phyloP scores from a whole-genome alignment of 2,329 filamentous ascomycete species.

The Myotisia sp. region DNA sequence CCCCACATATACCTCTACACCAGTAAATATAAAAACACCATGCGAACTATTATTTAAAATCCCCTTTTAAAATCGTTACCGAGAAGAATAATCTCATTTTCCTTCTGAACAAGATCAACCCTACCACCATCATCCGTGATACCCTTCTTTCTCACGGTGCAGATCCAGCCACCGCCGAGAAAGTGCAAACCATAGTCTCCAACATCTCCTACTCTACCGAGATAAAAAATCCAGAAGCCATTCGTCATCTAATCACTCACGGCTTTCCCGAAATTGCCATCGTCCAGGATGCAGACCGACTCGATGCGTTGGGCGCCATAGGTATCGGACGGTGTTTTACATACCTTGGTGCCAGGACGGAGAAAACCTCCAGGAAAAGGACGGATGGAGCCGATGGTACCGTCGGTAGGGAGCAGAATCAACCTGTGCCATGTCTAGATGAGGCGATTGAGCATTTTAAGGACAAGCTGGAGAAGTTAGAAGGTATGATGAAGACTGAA shows the following conservation, averaged over 20 bases:
- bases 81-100: no score
- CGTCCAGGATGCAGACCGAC: conserved; percentile 80
- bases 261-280: conserved; percentile 60
- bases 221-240: conserved; percentile 46
- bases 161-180: conserved; percentile 42
- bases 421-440: conserved; percentile 37
- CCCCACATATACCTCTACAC: conserved; percentile 9
- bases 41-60: no score
- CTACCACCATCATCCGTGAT: conserved; percentile 19
- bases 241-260: conserved; percentile 45
- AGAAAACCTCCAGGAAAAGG: conserved; percentile 16
- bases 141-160: conserved; percentile 35
- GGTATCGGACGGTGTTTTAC: conserved; percentile 68
- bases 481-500: conserved; percentile 48
- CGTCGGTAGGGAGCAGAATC: conserved; percentile 15
- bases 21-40: no score
- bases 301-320: conserved; percentile 82
- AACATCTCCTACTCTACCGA: conserved; percentile 70
- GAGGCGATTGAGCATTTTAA: conserved; percentile 61
- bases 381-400: conserved; percentile 17
- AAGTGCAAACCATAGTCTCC: conserved; percentile 57
- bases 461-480: conserved; percentile 57
- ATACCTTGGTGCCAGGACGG: conserved; percentile 57
- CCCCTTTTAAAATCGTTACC: no score
- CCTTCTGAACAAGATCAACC: conserved; percentile 14